These are phyloP conservation scores for Eutypa lata DNA, from an alignment of 2,329 filamentous ascomycete species.

Conservation along the genomic window DNA sequence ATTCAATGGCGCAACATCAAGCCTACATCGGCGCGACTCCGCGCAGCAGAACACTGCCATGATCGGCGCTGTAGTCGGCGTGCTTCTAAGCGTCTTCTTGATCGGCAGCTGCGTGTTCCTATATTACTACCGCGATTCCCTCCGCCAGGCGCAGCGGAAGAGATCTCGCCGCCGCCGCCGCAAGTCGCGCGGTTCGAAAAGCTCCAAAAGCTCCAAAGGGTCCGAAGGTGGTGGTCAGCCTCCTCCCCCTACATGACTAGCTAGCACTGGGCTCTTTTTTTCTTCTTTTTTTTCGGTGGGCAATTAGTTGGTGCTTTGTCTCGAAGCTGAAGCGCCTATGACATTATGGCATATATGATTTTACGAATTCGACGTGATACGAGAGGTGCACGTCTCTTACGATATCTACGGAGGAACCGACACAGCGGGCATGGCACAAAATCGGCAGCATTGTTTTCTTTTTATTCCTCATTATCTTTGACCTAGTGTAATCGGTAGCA, in stretches of 20 bases:
- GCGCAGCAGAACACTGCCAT: constrained; percentile 35
- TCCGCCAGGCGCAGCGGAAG: constrained; percentile 30
- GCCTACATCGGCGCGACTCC: constrained; percentile 10
- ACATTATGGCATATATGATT: too few relatives aligned
- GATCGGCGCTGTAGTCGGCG: constrained; percentile 41
- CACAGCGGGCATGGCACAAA: too few relatives aligned
- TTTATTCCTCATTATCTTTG: too few relatives aligned
- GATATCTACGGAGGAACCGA: too few relatives aligned
- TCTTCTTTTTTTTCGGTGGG: too few relatives aligned
- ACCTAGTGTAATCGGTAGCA: too few relatives aligned
- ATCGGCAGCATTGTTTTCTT: too few relatives aligned
- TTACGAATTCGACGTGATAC: too few relatives aligned
- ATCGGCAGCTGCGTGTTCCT: constrained; percentile 34
- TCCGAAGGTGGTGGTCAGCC: constrained; percentile 9
- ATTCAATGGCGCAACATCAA: not conserved
- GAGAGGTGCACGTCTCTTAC: too few relatives aligned
- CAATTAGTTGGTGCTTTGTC: too few relatives aligned
- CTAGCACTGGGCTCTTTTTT: not conserved
- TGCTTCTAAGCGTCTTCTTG: constrained; percentile 39
- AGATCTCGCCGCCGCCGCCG: constrained; percentile 10
- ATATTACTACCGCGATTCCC: constrained; percentile 36
- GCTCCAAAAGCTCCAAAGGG: constrained; percentile 35
- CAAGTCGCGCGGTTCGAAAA: constrained; percentile 28
- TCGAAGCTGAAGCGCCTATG: not conserved
- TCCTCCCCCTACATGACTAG: not conserved